These are phyloP conservation scores for Carex scoparia DNA, from an alignment of 176 grass and related monocot genomes.

Conservation along the genomic window DNA sequence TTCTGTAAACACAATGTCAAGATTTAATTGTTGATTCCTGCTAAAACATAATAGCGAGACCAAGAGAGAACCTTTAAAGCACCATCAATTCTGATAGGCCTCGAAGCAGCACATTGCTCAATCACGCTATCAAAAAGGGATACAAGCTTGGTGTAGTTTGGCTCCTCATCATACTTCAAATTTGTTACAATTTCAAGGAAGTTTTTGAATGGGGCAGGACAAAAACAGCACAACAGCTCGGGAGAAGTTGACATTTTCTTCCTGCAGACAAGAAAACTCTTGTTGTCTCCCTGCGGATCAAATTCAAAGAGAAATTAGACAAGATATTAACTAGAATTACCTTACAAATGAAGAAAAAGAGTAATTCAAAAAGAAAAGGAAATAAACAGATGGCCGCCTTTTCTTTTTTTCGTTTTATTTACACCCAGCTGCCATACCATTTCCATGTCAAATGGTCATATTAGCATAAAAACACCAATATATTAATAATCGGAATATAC, in stretches of 20 bases:
- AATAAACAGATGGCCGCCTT: background rate
- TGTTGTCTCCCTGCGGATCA: conserved; percentile 70
- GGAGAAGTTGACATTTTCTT: conserved; percentile 83
- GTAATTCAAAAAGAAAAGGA: background rate
- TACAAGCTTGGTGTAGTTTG: conserved; percentile 76
- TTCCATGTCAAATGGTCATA: background rate
- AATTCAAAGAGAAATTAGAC: conserved; percentile 21
- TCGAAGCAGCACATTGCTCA: conserved; percentile 44
- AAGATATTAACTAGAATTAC: background rate
- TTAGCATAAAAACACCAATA: background rate
- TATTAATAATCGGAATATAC: background rate
- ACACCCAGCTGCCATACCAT: background rate
- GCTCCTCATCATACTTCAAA: conserved; percentile 88
- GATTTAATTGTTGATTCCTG: background rate
- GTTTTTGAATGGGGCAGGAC: conserved; percentile 77
- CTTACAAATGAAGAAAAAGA: background rate
- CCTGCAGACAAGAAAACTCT: conserved; percentile 92
- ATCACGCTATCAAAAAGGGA: conserved; percentile 75
- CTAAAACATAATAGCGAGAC: background rate
- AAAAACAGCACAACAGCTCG: conserved; percentile 54
- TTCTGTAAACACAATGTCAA: background rate
- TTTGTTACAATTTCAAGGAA: conserved; percentile 80
- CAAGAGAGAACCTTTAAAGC: conserved; percentile 63
- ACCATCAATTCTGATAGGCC: conserved; percentile 80
- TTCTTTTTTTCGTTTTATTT: background rate